Conservation (phyloP, 2,329 filamentous ascomycete species). For the Colletotrichum sublineola region DNA sequence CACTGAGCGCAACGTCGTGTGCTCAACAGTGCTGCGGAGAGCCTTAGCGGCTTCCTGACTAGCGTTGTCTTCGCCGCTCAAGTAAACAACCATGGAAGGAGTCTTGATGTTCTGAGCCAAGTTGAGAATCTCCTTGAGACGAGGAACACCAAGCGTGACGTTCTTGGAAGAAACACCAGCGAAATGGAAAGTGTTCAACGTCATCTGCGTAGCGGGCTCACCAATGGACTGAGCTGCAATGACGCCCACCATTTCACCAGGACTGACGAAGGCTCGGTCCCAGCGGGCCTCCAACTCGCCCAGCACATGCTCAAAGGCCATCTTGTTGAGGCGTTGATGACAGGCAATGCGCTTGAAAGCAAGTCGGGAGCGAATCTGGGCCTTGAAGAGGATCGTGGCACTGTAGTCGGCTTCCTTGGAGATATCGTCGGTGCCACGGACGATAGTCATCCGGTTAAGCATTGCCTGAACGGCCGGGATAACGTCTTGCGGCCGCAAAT, state of each 20-base stretch:
- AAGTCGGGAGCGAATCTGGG: conserved; percentile 87
- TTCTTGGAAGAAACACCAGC: conserved; percentile 99
- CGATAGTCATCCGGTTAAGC: conserved; percentile 83
- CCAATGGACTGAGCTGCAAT: conserved; percentile 98
- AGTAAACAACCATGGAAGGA: conserved; percentile 94
- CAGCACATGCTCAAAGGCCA: conserved; percentile 92
- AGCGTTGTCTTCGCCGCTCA: conserved; percentile 70
- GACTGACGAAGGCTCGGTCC: conserved; percentile 85
- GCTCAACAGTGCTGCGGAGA: conserved; percentile 90
- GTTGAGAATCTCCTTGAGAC: conserved; percentile 99
- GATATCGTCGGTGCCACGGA: conserved; percentile 85
- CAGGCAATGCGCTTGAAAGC: conserved; percentile 94
- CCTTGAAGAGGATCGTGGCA: conserved; percentile 92
- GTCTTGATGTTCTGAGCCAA: conserved; percentile 99
- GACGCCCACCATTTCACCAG: conserved; percentile 99
- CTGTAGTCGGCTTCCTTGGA: conserved; percentile 89
- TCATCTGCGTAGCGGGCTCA: conserved; percentile 99
- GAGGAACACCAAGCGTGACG: conserved; percentile 97
- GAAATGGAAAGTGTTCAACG: conserved; percentile 99
- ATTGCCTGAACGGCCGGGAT: conserved; percentile 83
- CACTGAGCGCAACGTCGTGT: conserved; percentile 92
- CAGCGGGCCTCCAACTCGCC: conserved; percentile 93
- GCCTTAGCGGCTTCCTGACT: conserved; percentile 86
- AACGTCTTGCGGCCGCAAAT: conserved; percentile 89
- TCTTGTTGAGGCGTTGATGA: conserved; percentile 86